phyloP scores from a whole-genome alignment of 352 stramenopile species.

The Phytophthora kernoviae region DNA sequence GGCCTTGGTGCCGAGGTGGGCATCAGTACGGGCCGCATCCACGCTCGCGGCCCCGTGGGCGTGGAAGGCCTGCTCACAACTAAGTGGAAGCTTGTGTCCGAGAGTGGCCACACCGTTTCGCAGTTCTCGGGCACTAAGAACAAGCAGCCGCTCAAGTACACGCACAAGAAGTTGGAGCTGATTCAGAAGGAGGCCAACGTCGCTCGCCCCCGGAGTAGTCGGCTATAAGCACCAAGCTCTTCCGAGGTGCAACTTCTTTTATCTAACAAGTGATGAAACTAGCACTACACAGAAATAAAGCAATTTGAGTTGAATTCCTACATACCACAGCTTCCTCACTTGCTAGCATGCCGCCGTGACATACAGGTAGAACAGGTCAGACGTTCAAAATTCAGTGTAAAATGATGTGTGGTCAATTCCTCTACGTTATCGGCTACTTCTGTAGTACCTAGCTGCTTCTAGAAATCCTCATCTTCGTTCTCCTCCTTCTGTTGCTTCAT shows the following conservation, averaged over 20 bases:
- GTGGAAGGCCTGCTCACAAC: conserved; percentile 97
- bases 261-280: neutral
- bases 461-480: conserved; percentile 55
- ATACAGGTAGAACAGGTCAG: too few species aligned
- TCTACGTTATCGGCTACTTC: conserved; percentile 1
- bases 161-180: conserved; percentile 75
- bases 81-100: conserved; percentile 96
- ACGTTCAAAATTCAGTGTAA: too few species aligned
- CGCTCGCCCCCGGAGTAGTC: conserved; percentile 70
- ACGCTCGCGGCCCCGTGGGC: conserved; percentile 95
- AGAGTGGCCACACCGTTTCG: conserved; percentile 82
- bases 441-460: conserved; percentile 9
- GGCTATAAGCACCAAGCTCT: conserved; percentile 45
- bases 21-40: conserved; percentile 97
- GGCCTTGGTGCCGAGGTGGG: conserved; percentile 98
- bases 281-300: conserved; percentile 1
- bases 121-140: conserved; percentile 57
- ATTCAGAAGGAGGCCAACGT: conserved; percentile 66
- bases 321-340: too few species aligned
- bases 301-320: neutral
- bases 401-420: neutral
- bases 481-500: conserved; percentile 56
- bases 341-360: too few species aligned
- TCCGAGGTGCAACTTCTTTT: neutral
- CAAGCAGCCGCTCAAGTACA: conserved; percentile 67